Base-by-base conservation (phyloP, 1,284 basidiomycete genomes). In the Tranzscheliella williamsii region DNA sequence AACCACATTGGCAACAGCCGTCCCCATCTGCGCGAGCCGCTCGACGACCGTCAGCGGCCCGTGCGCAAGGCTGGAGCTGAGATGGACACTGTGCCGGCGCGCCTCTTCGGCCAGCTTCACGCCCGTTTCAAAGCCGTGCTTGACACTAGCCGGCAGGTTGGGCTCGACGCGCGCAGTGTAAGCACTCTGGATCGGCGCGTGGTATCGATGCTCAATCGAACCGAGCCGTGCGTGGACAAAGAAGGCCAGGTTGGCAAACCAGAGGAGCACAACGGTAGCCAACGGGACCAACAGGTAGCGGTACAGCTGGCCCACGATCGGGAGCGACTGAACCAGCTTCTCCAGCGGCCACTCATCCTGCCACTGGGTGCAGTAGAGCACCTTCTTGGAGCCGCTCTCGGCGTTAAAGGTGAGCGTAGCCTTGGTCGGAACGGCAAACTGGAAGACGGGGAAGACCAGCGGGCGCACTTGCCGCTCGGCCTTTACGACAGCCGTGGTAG, bases 311-410 rank as follows among this genome's bases (percentile, higher is more conserved):
- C 43, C 24, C 20, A 67, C 30, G 11, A 67, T 4, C 11, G 63
- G 53, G 6, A 64, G 27, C 5, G 36, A 16, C 17, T 30, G 22
- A 15, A 58, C 24, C 9, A 65, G 13, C 40, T 40, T 30, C 18
- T 64, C 55, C 4, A 56, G 31, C 11, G 58, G 57, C 60, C 64
- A 64, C 6, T 56, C 42, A 16, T 70, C 67, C 34, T 42, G 48
- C 50, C 50, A 67, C 31, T 53, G 56, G 4, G 64, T 67, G 42
- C 53, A 62, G 42, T 54, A 67, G 33, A 67, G 64, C 23, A 53
- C 48, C 4, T 52, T 41, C 3, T 54, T 47, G 13, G 31, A 41
- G 29, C 22, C 37, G 26, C 50, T 51, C 22, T 51, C 51, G 1
- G 56, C 53, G 15, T 47, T 47, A 45, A 70, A 64, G 17, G 24